A percentile compares a stretch with the other conserved stretches of the same genome.
These are phyloP conservation scores for Pseudogymnoascus sp. DNA, from an alignment of 2,329 filamentous ascomycete genomes.

Conservation along the genomic window DNA sequence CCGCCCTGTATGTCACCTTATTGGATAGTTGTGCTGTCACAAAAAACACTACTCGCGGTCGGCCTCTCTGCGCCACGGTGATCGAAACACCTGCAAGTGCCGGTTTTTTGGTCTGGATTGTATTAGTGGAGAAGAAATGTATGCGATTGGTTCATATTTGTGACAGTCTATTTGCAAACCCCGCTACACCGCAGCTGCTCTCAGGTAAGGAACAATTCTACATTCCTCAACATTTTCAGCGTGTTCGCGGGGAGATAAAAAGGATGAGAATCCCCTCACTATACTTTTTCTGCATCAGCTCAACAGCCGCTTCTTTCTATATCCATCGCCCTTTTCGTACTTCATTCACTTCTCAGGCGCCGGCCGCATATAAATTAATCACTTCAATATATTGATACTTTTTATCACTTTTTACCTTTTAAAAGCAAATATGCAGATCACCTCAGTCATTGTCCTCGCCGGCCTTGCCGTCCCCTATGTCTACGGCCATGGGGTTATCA, in stretches of 20 bases:
- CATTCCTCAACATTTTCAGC: background rate
- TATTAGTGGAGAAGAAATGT: background rate
- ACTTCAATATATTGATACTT: conserved; percentile 5
- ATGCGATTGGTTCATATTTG: background rate
- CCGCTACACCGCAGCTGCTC: background rate
- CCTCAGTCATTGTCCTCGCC: conserved; percentile 38
- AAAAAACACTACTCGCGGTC: background rate
- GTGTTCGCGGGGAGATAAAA: background rate
- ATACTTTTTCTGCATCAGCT: background rate
- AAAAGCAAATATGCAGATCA: conserved; percentile 40
- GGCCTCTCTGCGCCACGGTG: background rate
- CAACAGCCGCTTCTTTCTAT: background rate
- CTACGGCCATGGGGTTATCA: conserved; percentile 52
- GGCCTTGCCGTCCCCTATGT: conserved; percentile 38
- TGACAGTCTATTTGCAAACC: background rate
- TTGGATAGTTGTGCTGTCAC: background rate
- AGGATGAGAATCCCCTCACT: background rate
- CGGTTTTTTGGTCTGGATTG: background rate
- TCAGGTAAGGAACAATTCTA: background rate
- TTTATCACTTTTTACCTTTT: conserved; percentile 3
- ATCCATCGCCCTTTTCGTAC: background rate
- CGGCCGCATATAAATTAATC: conserved; percentile 6
- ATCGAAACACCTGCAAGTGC: conserved; percentile 2
- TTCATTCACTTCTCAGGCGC: conserved; percentile 6
- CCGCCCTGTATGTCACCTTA: background rate